phyloP scores from a whole-genome alignment of 495 filamentous ascomycete species.

The Hypomontagnella monticulosa region DNA sequence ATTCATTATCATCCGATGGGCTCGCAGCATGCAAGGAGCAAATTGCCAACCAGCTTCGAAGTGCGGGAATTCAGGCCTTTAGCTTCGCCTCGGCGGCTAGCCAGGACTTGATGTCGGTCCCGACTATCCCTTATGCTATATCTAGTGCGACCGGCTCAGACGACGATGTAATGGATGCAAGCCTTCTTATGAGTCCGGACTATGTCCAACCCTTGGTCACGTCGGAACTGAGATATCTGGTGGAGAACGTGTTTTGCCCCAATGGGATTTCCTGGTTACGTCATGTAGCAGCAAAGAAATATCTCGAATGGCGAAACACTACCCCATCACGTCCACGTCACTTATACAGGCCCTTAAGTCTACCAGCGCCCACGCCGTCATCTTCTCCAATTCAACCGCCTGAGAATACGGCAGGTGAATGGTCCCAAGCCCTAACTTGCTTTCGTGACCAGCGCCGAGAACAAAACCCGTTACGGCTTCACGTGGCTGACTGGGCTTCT shows the following conservation, averaged over 20 bases:
- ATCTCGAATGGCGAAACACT: conserved; percentile 69
- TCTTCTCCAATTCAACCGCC: conserved; percentile 4
- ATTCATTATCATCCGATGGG: conserved; percentile 70
- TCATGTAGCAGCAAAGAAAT: conserved; percentile 86
- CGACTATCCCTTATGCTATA: conserved; percentile 73
- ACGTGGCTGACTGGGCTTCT: conserved; percentile 87
- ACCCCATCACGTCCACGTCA: conserved; percentile 39
- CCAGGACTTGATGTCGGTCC: conserved; percentile 31
- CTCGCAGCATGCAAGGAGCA: conserved; percentile 69
- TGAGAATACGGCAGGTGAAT: conserved; percentile 1
- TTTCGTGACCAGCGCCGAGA: conserved; percentile 76
- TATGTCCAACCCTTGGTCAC: conserved; percentile 85
- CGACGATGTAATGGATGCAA: conserved; percentile 92
- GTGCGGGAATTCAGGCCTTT: conserved; percentile 72
- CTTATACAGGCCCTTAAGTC: conserved; percentile 42
- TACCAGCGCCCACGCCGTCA: conserved; percentile 15
- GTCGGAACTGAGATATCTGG: conserved; percentile 78
- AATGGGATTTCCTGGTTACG: conserved; percentile 88
- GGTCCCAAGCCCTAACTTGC: conserved; percentile 73
- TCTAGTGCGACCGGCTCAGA: conserved; percentile 82
- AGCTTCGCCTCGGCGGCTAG: conserved; percentile 61
- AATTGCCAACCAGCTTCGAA: conserved; percentile 67
- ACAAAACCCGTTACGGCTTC: conserved; percentile 78
- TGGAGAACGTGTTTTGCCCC: conserved; percentile 77
- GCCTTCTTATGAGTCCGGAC: conserved; percentile 90